phyloP scores from a whole-genome alignment of 805 yeast genomes.

The Kodamaea kaohsiungensis region DNA sequence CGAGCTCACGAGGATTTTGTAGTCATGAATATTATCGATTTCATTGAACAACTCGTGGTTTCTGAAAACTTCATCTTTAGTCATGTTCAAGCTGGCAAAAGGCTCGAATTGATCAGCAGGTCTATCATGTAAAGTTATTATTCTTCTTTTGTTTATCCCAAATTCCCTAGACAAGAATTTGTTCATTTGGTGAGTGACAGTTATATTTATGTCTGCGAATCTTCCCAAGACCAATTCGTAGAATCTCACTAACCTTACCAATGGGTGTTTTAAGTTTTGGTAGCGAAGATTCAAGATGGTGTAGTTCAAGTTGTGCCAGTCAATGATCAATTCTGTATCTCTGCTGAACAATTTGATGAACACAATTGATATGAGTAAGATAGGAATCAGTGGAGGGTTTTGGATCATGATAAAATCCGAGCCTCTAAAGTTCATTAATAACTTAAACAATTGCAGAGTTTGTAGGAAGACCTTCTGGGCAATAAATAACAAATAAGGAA shows the following conservation, averaged over 20 bases:
- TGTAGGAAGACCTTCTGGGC: constrained; percentile 60
- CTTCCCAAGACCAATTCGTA: constrained; percentile 68
- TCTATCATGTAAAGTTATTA: constrained; percentile 78
- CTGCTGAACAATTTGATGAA: constrained; percentile 51
- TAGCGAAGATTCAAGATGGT: constrained; percentile 73
- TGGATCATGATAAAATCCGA: constrained; percentile 73
- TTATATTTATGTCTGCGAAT: constrained; percentile 68
- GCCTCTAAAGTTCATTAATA: constrained; percentile 57
- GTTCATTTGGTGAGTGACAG: constrained; percentile 80
- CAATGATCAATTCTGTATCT: constrained; percentile 69
- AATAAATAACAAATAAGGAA: constrained; percentile 63
- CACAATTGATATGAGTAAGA: constrained; percentile 61
- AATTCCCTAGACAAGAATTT: constrained; percentile 57
- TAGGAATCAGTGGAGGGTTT: constrained; percentile 93
- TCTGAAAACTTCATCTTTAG: constrained; percentile 29
- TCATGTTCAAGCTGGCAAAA: constrained; percentile 27
- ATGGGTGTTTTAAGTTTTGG: constrained; percentile 52
- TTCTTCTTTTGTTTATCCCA: constrained; percentile 44
- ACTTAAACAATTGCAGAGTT: constrained; percentile 42
- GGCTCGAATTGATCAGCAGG: constrained; percentile 75
- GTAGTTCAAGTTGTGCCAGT: constrained; percentile 96
- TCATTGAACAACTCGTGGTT: constrained; percentile 29
- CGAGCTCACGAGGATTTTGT: constrained; percentile 75
- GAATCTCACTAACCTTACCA: constrained; percentile 57
- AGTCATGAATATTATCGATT: constrained; percentile 30